These are phyloP conservation scores for Dothistroma septosporum DNA, from an alignment of 2,329 filamentous ascomycete species.

Conservation along the genomic window DNA sequence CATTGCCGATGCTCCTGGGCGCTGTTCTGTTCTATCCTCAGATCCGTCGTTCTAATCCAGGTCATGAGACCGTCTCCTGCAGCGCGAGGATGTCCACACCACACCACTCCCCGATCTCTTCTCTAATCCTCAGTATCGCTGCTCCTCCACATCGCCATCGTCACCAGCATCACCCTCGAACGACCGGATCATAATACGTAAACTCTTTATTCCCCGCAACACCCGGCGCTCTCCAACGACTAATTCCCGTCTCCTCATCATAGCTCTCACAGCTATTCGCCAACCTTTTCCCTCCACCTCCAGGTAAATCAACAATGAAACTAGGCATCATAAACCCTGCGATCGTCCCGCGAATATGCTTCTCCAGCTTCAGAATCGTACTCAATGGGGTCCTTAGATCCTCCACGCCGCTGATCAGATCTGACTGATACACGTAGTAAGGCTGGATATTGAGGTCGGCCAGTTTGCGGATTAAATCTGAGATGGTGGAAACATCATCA, in stretches of 20 bases:
- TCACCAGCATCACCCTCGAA: neutral
- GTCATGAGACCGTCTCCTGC: too few relatives aligned
- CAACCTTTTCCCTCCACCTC: slow-evolving; percentile 60
- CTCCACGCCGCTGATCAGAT: slow-evolving; percentile 59
- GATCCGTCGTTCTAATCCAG: too few relatives aligned
- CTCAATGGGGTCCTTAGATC: slow-evolving; percentile 59
- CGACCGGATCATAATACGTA: slow-evolving; percentile 54
- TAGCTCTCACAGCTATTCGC: slow-evolving; percentile 53
- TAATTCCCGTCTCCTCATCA: slow-evolving; percentile 51
- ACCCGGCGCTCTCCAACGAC: slow-evolving; percentile 54
- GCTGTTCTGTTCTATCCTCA: too few relatives aligned
- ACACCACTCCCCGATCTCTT: neutral
- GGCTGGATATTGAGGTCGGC: slow-evolving; percentile 56
- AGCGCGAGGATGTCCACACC: too few relatives aligned
- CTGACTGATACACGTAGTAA: slow-evolving; percentile 64
- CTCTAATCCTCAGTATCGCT: neutral
- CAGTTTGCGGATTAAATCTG: slow-evolving; percentile 50
- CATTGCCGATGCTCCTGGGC: too few relatives aligned
- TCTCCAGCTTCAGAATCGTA: slow-evolving; percentile 57
- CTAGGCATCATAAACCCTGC: slow-evolving; percentile 60
- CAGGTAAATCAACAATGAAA: slow-evolving; percentile 61
- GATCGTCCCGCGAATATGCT: slow-evolving; percentile 55
- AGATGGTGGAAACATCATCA: slow-evolving; percentile 53
- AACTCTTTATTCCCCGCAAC: slow-evolving; percentile 48
- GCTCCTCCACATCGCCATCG: neutral